These are phyloP conservation scores for Sporothrix globosa DNA, from an alignment of 2,329 filamentous ascomycete genomes.

Conservation along the genomic window DNA sequence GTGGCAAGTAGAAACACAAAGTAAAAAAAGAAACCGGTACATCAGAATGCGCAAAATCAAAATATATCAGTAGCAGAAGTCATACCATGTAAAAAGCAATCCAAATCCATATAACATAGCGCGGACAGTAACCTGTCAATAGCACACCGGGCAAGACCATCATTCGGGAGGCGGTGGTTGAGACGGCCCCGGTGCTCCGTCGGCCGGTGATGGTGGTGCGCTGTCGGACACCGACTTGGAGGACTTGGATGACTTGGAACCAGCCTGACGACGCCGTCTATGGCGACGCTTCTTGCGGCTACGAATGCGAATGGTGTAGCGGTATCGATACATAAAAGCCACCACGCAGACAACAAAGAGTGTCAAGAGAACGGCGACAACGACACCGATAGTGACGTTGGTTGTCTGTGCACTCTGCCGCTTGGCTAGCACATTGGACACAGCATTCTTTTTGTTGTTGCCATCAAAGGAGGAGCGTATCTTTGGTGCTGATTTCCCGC, in stretches of 20 bases:
- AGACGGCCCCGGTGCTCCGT: constrained; percentile 3
- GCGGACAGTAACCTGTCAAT: too few relatives aligned
- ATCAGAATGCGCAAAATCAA: neutral
- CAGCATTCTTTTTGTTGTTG: neutral
- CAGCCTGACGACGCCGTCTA: constrained; percentile 12
- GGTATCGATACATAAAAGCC: constrained; percentile 31
- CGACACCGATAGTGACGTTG: constrained; percentile 35
- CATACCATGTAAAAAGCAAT: neutral
- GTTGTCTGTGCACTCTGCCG: constrained; percentile 21
- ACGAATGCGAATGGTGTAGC: constrained; percentile 26
- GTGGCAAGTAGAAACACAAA: neutral
- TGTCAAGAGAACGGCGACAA: constrained; percentile 30
- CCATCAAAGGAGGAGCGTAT: neutral
- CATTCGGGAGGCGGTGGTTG: constrained; percentile 2
- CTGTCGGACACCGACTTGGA: constrained; percentile 28
- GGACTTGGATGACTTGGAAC: constrained; percentile 21
- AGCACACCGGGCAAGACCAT: too few relatives aligned
- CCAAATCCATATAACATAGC: too few relatives aligned
- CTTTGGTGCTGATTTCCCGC: neutral
- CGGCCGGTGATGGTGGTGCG: constrained; percentile 29
- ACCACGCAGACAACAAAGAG: constrained; percentile 29
- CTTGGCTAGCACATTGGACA: neutral
- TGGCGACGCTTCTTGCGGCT: constrained; percentile 11
- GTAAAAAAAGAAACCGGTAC: neutral
- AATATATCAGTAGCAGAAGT: neutral